A percentile compares a stretch with the other conserved stretches of the same genome.
These are phyloP conservation scores for Flaveria floridana DNA, from an alignment of 140 eudicot genomes.

Conservation along the genomic window DNA sequence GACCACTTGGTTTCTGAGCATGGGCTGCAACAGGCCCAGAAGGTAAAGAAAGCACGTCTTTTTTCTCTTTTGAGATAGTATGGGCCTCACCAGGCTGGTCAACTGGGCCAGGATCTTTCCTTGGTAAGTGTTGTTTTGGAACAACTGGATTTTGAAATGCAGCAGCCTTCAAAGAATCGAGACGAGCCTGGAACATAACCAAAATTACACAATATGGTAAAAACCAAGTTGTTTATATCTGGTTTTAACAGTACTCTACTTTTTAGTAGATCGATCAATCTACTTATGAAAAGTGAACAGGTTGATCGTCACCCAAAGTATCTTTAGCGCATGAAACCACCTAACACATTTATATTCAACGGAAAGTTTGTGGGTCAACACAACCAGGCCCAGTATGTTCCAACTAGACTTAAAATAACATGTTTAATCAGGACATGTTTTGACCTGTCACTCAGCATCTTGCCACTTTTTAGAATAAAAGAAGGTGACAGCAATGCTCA, in stretches of 20 bases:
- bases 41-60: slow-evolving; percentile 39
- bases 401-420: background rate
- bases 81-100: slow-evolving; percentile 49
- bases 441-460: background rate
- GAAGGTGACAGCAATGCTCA: background rate
- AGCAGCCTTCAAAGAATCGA: slow-evolving; percentile 39
- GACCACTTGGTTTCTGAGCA: slow-evolving; percentile 49
- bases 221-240: background rate
- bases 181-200: slow-evolving; percentile 49
- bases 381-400: background rate
- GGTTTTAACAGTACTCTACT: background rate
- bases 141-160: slow-evolving; percentile 36
- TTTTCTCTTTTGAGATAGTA: slow-evolving; percentile 34
- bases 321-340: slow-evolving; percentile 5
- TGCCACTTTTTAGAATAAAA: background rate
- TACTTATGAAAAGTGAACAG: background rate
- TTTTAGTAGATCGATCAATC: too few relatives aligned
- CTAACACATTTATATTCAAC: background rate
- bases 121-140: slow-evolving; percentile 49
- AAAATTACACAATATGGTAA: background rate
- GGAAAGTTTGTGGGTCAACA: background rate
- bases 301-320: background rate
- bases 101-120: slow-evolving; percentile 38
- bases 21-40: slow-evolving; percentile 48
- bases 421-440: background rate